Evolutionary conservation across 139 green algal genomes (phyloP).

Genomic region (Diplosphaera chodatii): DNA sequence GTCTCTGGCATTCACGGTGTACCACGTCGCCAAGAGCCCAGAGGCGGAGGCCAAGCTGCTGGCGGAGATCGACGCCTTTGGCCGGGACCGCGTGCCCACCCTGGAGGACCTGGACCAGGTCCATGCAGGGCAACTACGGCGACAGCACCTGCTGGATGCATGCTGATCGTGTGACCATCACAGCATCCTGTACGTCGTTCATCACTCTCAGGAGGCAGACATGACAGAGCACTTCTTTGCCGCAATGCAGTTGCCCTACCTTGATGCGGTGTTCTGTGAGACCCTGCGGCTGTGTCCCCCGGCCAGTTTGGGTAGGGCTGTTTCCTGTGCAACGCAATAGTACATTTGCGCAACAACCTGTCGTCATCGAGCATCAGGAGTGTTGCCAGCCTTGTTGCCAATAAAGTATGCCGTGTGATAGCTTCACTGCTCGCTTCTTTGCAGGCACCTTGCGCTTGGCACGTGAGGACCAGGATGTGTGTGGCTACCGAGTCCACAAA

Average conservation of each 20-base stretch:
- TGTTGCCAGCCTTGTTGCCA: too few species aligned
- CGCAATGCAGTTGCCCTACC: constrained; percentile 31
- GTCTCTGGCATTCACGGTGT: constrained; percentile 31
- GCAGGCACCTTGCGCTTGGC: neutral
- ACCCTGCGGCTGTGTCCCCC: constrained; percentile 48
- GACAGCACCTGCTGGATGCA: too few species aligned
- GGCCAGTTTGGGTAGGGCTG: constrained; percentile 3
- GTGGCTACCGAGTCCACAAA: neutral
- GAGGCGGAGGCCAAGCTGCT: constrained; percentile 15
- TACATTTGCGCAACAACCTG: too few species aligned
- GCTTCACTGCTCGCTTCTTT: too few species aligned
- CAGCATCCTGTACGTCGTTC: too few species aligned
- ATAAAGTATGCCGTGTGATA: too few species aligned
- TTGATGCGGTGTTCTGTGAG: constrained; percentile 45
- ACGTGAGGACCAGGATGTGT: neutral
- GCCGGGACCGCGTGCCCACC: constrained; percentile 1
- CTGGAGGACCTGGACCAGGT: constrained; percentile 7
- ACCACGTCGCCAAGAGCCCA: constrained; percentile 18
- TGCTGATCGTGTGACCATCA: too few species aligned
- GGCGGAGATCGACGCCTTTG: constrained; percentile 28
- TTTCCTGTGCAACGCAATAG: too few species aligned
- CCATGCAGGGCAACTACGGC: too few species aligned
- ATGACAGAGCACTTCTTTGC: neutral
- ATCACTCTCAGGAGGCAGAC: too few species aligned
- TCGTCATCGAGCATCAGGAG: too few species aligned